phyloP scores from a whole-genome alignment of 2,329 filamentous ascomycete species.

The Fulvia fulva region DNA sequence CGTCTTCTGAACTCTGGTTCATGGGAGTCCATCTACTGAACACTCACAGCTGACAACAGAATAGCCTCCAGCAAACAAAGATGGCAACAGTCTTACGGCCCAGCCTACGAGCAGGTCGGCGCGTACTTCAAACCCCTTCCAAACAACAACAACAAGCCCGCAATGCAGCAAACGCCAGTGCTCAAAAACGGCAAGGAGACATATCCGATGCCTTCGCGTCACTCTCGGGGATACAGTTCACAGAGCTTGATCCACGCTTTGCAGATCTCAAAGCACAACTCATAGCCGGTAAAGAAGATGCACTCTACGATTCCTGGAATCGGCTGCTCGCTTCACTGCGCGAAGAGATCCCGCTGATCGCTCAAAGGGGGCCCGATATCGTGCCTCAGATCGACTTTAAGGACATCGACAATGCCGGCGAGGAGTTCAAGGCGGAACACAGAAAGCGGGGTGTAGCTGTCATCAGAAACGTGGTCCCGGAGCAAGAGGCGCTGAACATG shows the following conservation, averaged over 20 bases:
- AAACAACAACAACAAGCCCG: conserved; percentile 6
- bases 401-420: conserved; percentile 45
- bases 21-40: neutral
- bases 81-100: conserved; percentile 11
- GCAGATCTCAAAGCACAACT: conserved; percentile 44
- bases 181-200: conserved; percentile 45
- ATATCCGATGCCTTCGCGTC: conserved; percentile 51
- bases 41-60: neutral
- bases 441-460: conserved; percentile 54
- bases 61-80: neutral
- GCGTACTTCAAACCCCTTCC: neutral
- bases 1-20: neutral
- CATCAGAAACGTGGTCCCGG: conserved; percentile 43
- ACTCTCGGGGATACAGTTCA: conserved; percentile 45
- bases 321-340: conserved; percentile 39
- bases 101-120: conserved; percentile 9
- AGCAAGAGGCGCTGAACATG: conserved; percentile 42
- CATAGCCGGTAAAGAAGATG: conserved; percentile 46
- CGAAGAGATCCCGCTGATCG: conserved; percentile 45
- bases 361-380: conserved; percentile 39
- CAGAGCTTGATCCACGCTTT: conserved; percentile 44
- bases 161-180: conserved; percentile 22
- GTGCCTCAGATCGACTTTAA: conserved; percentile 48
- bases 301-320: conserved; percentile 45
- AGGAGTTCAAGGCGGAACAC: conserved; percentile 55